These are phyloP conservation scores for Adenanthera pavonina DNA, from an alignment of 306 rosid genomes.

Conservation along the genomic window DNA sequence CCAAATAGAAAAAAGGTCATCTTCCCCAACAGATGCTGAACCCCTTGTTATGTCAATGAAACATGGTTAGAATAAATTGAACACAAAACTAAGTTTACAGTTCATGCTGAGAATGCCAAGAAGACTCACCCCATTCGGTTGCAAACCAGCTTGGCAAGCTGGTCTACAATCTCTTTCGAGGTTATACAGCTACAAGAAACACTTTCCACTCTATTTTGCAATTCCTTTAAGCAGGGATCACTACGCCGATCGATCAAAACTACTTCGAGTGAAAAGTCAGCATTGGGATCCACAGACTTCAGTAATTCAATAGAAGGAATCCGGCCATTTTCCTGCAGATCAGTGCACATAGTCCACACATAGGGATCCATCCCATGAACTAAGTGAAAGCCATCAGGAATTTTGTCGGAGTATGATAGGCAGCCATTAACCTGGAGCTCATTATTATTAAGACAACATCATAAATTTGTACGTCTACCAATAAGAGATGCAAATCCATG, in stretches of 20 bases:
- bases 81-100: conserved; percentile 18
- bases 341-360: conserved; percentile 78
- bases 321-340: conserved; percentile 73
- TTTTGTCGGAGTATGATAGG: conserved; percentile 74
- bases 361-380: conserved; percentile 80
- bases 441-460: conserved; percentile 37
- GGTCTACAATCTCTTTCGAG: conserved; percentile 73
- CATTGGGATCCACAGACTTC: conserved; percentile 58
- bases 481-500: conserved; percentile 9
- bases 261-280: conserved; percentile 69
- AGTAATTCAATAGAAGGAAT: conserved; percentile 75
- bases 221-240: conserved; percentile 74
- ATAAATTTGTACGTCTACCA: not conserved
- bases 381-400: conserved; percentile 81
- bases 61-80: conserved; percentile 42
- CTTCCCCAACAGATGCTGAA: conserved; percentile 64
- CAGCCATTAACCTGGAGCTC: conserved; percentile 83
- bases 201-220: conserved; percentile 58
- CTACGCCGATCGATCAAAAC: conserved; percentile 67
- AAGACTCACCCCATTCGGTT: conserved; percentile 75
- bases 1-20: conserved; percentile 60
- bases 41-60: conserved; percentile 64
- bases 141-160: conserved; percentile 79
- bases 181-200: conserved; percentile 62
- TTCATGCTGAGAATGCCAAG: conserved; percentile 32